Conservation (phyloP, 2,329 filamentous ascomycete species). For the Coniochaeta sp. region DNA sequence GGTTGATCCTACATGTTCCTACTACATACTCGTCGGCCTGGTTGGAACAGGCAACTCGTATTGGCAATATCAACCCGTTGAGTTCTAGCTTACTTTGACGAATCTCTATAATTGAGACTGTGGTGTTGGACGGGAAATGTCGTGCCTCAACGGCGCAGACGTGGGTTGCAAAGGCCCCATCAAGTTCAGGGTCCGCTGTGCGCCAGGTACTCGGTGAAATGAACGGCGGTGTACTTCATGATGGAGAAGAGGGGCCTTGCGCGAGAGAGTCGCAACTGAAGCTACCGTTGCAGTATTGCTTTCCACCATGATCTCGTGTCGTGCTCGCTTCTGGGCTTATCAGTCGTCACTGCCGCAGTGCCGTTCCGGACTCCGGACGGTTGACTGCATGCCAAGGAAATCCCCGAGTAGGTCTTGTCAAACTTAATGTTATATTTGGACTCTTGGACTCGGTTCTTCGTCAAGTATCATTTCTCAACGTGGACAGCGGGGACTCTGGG, state of each 20-base stretch:
- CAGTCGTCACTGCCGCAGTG: not conserved
- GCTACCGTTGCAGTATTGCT: not conserved
- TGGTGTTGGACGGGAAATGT: not conserved
- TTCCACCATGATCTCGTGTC: not conserved
- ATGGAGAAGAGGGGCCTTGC: not conserved
- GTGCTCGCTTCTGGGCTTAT: not conserved
- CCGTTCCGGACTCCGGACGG: not conserved
- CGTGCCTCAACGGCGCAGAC: not conserved
- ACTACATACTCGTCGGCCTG: not conserved
- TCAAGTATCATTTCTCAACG: not conserved
- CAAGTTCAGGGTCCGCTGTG: no score
- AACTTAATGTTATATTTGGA: not conserved
- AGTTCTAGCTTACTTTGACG: not conserved
- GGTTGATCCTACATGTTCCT: no score
- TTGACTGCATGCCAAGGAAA: not conserved
- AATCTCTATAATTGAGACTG: not conserved
- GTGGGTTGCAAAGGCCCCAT: no score
- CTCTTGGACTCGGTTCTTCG: no score
- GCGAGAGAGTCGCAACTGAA: not conserved
- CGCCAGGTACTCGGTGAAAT: no score
- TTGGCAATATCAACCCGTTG: not conserved
- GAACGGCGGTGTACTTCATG: no score
- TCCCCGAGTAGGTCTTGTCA: not conserved
- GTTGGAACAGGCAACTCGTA: not conserved
- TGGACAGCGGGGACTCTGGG: not conserved